phyloP scores from a whole-genome alignment of 805 yeast species.

The Teunomyces funiuensis region DNA sequence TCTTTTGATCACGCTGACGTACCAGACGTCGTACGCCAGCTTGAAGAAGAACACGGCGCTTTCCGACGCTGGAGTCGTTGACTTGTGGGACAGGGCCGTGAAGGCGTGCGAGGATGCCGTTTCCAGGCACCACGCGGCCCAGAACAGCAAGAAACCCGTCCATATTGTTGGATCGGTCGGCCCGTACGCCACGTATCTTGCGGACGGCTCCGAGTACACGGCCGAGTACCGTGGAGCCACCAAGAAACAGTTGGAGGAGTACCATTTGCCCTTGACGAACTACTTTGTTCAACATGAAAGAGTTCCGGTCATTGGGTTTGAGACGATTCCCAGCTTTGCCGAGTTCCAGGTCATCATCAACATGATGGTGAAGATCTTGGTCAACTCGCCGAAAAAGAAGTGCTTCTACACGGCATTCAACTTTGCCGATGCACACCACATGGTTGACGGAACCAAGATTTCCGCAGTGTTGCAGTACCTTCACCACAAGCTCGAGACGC shows the following conservation, averaged over 20 bases:
- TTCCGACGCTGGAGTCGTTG: conserved; percentile 14
- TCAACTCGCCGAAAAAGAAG: conserved; percentile 18
- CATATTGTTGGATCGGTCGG: conserved; percentile 67
- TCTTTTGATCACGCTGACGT: conserved; percentile 55
- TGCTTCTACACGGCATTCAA: conserved; percentile 48
- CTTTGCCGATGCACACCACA: conserved; percentile 19
- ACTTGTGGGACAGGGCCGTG: conserved; percentile 25
- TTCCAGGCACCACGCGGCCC: not conserved
- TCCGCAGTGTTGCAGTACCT: conserved; percentile 20
- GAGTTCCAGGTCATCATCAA: conserved; percentile 55
- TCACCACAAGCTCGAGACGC: conserved; percentile 10
- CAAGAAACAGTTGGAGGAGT: conserved; percentile 40
- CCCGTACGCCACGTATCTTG: conserved; percentile 71
- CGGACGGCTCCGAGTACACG: conserved; percentile 70
- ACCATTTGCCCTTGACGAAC: conserved; percentile 48
- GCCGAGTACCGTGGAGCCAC: conserved; percentile 54
- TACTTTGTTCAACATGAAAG: conserved; percentile 37
- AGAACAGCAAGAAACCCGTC: conserved; percentile 10
- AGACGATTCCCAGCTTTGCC: conserved; percentile 64
- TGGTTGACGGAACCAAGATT: conserved; percentile 35
- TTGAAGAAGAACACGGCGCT: conserved; percentile 24
- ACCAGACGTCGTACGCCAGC: conserved; percentile 54
- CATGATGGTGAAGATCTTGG: conserved; percentile 31
- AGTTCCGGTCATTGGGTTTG: conserved; percentile 62
- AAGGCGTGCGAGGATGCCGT: conserved; percentile 23